A percentile compares a stretch with the other conserved stretches of the same genome.
These are phyloP conservation scores for Pythium aphanidermatum DNA, from an alignment of 352 stramenopile genomes.

Conservation along the genomic window DNA sequence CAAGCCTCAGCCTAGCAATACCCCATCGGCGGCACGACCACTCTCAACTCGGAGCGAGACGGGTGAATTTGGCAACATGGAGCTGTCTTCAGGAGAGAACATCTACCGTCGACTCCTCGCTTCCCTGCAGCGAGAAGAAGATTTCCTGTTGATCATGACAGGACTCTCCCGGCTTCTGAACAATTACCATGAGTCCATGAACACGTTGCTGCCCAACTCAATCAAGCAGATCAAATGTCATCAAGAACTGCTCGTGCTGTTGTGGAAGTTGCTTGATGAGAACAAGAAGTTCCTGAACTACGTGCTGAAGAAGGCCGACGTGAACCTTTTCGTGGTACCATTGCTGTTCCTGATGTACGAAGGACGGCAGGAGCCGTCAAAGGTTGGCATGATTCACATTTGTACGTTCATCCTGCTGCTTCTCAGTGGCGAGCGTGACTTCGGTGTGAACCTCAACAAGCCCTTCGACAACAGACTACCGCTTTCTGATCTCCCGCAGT, in stretches of 20 bases:
- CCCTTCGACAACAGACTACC: constrained; percentile 93
- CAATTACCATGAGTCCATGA: constrained; percentile 94
- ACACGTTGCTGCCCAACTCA: constrained; percentile 91
- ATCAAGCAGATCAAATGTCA: constrained; percentile 94
- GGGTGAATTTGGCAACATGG: constrained; percentile 22
- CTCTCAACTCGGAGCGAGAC: constrained; percentile 33
- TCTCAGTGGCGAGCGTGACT: constrained; percentile 94
- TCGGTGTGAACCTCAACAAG: constrained; percentile 97
- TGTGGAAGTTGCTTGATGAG: constrained; percentile 98
- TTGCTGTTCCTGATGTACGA: constrained; percentile 92
- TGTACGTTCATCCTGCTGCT: constrained; percentile 98
- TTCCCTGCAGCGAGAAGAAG: constrained; percentile 66
- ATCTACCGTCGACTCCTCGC: constrained; percentile 64
- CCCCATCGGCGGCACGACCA: constrained; percentile 23
- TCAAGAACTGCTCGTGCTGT: constrained; percentile 95
- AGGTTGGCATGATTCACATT: constrained; percentile 96
- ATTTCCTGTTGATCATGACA: constrained; percentile 92
- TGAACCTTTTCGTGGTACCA: constrained; percentile 87
- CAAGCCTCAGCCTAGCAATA: constrained; percentile 43
- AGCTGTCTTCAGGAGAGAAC: constrained; percentile 27
- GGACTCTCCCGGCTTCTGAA: constrained; percentile 95
- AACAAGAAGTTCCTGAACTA: constrained; percentile 95
- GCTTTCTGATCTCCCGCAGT: constrained; percentile 88
- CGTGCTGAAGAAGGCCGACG: constrained; percentile 92
- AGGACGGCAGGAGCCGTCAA: constrained; percentile 90